Base-by-base conservation (phyloP, 225 moss, liverwort and hornwort genomes). In the Polytrichum commune region DNA sequence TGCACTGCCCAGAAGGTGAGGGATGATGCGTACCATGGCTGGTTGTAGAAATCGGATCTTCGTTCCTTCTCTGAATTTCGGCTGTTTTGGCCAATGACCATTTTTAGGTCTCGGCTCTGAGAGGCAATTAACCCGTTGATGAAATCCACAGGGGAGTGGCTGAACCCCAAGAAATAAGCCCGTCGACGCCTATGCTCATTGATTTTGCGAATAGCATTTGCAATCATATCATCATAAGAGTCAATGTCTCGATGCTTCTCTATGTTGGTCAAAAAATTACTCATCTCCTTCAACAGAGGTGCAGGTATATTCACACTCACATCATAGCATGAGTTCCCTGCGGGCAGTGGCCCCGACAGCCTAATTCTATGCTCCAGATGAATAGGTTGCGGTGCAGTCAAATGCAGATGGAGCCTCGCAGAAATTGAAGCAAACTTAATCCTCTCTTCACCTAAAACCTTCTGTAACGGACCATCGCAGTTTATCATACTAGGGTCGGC, bases 21-120 rank as follows among this genome's bases (percentile, higher is more conserved):
- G 19, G 46, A 19, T n/a, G 19, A 62, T 16, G 13, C 13, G 24
- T 87, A 98, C 97, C 97, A 98, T 33, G 97, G 97, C 75, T 98
- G 97, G 76, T 98, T 95, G 67, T 98, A 98, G 57, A 98, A 98
- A 76, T 98, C 97, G 38, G 97, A 98, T 74, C 97, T 93, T n/a
- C 95, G 85, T 81, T 98, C 97, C 79, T 93, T 95, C 80, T 98
- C 95, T 35, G 91, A 78, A 72, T 90, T 98, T 65, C 97, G 92
- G 73, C 90, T 95, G 18, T 86, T 87, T 75, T 93, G 91, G 35
- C 95, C 97, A 46, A 86, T 85, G 19, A 91, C 91, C 95, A 93
- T 90, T 67, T 95, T 98, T 1, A 98, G 91, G 75, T 98, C 97
- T 19, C 97, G 91, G 80, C 97, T 98, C 72, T 98, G 97, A 19